Conservation (phyloP, 2,329 filamentous ascomycete species). For the Stagonosporopsis rhizophila region DNA sequence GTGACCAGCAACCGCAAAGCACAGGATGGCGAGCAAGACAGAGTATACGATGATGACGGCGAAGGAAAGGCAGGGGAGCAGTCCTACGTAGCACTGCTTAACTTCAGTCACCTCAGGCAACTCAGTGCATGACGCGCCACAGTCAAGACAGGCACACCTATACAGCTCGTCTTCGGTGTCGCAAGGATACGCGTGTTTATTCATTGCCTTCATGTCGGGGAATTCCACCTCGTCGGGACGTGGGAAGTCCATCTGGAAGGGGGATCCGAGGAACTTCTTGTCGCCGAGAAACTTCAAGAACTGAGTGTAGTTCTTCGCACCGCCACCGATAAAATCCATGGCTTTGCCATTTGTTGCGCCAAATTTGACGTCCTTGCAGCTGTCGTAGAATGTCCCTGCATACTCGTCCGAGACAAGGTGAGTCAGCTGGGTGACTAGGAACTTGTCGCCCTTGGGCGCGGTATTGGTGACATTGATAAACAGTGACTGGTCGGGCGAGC, state of each 20-base stretch:
- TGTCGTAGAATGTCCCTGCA: conserved; percentile 88
- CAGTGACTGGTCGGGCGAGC: conserved; percentile 93
- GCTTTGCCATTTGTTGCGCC: conserved; percentile 91
- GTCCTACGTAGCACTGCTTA: conserved; percentile 80
- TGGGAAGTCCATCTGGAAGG: conserved; percentile 97
- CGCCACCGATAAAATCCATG: conserved; percentile 95
- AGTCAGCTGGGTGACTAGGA: conserved; percentile 85
- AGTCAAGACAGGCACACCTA: conserved; percentile 93
- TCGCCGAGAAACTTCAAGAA: conserved; percentile 93
- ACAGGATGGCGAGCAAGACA: conserved; percentile 72
- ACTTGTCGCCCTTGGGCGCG: conserved; percentile 65
- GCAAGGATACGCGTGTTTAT: conserved; percentile 81
- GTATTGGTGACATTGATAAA: conserved; percentile 92
- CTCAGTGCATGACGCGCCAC: conserved; percentile 81
- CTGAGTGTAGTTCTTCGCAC: conserved; percentile 85
- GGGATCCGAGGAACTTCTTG: conserved; percentile 88
- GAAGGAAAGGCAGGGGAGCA: conserved; percentile 92
- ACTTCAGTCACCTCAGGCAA: conserved; percentile 76
- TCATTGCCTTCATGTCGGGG: conserved; percentile 72
- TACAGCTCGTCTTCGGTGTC: conserved; percentile 87
- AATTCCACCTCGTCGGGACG: conserved; percentile 64
- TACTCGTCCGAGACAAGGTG: conserved; percentile 86
- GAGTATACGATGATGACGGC: conserved; percentile 87
- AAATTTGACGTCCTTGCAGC: conserved; percentile 99
- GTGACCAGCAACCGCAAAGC: conserved; percentile 73